A percentile compares a stretch with the other conserved stretches of the same genome.
Evolutionary conservation across 257 asterid species (phyloP).

Genomic region (Solanum virginianum): DNA sequence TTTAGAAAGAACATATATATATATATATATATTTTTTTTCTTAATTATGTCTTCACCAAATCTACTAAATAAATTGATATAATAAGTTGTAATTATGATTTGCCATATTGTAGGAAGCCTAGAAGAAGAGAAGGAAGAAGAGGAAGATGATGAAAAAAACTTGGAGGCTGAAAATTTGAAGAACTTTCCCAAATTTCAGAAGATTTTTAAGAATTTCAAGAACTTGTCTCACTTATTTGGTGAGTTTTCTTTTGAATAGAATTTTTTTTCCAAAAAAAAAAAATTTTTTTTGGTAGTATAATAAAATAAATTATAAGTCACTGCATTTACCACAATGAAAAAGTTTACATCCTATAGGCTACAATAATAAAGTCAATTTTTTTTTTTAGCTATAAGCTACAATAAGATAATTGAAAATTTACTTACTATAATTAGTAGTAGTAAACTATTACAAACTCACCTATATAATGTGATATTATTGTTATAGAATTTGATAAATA

Average conservation of each 20-base stretch:
- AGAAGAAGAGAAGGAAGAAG: conserved; percentile 8
- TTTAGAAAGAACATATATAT: neutral
- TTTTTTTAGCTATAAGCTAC: too few relatives aligned
- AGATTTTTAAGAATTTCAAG: conserved; percentile 11
- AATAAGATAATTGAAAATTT: too few relatives aligned
- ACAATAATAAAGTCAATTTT: too few relatives aligned
- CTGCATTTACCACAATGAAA: too few relatives aligned
- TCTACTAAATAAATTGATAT: neutral
- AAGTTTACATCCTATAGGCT: too few relatives aligned
- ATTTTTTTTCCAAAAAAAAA: neutral
- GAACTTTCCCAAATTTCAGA: conserved; percentile 9
- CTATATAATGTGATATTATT: too few relatives aligned
- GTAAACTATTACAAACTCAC: too few relatives aligned
- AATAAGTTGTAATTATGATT: neutral
- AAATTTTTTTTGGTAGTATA: too few relatives aligned
- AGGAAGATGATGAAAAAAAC: neutral
- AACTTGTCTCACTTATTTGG: conserved; percentile 17
- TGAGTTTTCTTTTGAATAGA: neutral
- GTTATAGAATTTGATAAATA: too few relatives aligned
- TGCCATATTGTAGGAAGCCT: neutral
- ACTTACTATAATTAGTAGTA: too few relatives aligned
- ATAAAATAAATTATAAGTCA: neutral
- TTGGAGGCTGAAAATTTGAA: neutral
- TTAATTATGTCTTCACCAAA: neutral
- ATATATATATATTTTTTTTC: neutral